Base-by-base conservation (phyloP, 176 grass and related monocot species). In the Sorghum bicolor region DNA sequence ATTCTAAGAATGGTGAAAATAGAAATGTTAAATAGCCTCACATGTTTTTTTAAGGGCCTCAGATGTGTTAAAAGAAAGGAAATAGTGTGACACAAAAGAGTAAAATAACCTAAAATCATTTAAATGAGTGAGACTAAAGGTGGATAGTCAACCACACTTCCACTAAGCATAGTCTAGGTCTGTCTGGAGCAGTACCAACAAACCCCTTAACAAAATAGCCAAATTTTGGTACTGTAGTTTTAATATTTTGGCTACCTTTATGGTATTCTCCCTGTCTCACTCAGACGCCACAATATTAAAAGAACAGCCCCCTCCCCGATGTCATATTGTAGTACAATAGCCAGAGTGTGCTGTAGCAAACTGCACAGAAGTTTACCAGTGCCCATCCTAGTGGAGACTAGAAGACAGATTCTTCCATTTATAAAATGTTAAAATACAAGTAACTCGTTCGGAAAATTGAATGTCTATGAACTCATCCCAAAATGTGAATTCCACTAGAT, bases 1-100 rank as follows among this genome's bases (percentile, higher is more conserved):
- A 64, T 47, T 88, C 93, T 98, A 80, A 70, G 52, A 86, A 76
- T 80, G 26, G 78, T 89, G 48, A 34, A 9, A 86, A 75, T 24
- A 65, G 67, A 86, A 57, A 82, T 67, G 10, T 17, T 24, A 39
- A 57, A 78, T 72, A 50, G 17, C 24, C 19, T 39, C 2, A 16
- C 8, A 60, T 25, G 29, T 73, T 26, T 61, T 61, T 25, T 26
- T 10, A 26, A 61, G 22, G 55, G 16, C 17, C 9, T 37, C 2
- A 15, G 8, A 58, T 25, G 37, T 68, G 60, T 50, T 20, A 81
- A 74, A 83, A 81, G n/a, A 19, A 82, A 75, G 68, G 22, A 67
- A 84, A 75, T 66, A 77, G 64, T 30, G 69, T 76, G 36, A 62
- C 12, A 57, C 20, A 45, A 80, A 22, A 79, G 22, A 67, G 38